These are phyloP conservation scores for Jacaranda copaia DNA, from an alignment of 257 asterid species.

Conservation along the genomic window DNA sequence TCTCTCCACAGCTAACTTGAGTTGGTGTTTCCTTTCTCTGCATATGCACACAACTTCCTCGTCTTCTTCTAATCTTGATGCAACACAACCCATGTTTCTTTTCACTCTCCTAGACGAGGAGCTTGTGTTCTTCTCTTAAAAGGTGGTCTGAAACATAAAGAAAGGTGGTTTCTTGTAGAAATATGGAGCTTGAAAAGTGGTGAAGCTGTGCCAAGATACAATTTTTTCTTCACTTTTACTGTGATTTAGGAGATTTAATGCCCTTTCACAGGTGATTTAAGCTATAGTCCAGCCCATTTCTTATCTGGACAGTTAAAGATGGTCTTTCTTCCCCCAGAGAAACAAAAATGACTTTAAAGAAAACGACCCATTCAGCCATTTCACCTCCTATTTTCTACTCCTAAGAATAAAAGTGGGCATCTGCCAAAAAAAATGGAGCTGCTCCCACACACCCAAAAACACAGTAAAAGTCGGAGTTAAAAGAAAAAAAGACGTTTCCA, in stretches of 20 bases:
- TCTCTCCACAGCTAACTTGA: constrained; percentile 81
- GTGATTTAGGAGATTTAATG: constrained; percentile 27
- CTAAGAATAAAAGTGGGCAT: constrained; percentile 29
- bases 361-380: constrained; percentile 32
- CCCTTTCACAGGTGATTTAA: neutral
- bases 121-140: constrained; percentile 28
- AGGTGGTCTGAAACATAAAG: neutral
- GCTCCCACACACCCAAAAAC: constrained; percentile 19
- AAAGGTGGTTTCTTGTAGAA: constrained; percentile 55
- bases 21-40: constrained; percentile 75
- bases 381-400: constrained; percentile 16
- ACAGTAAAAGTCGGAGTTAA: constrained; percentile 32
- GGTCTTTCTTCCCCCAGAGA: constrained; percentile 25
- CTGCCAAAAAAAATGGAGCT: constrained; percentile 26
- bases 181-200: constrained; percentile 40
- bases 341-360: constrained; percentile 44
- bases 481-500: constrained; percentile 21
- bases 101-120: neutral
- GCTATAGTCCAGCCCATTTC: constrained; percentile 36
- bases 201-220: constrained; percentile 47
- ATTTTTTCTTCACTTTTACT: constrained; percentile 27
- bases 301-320: constrained; percentile 38
- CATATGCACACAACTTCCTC: constrained; percentile 89
- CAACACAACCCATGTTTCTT: constrained; percentile 82
- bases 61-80: constrained; percentile 75